A percentile compares a stretch with the other conserved stretches of the same genome.
Conservation (phyloP, 2,329 filamentous ascomycete genomes). For the Helicocarpus griseus region DNA sequence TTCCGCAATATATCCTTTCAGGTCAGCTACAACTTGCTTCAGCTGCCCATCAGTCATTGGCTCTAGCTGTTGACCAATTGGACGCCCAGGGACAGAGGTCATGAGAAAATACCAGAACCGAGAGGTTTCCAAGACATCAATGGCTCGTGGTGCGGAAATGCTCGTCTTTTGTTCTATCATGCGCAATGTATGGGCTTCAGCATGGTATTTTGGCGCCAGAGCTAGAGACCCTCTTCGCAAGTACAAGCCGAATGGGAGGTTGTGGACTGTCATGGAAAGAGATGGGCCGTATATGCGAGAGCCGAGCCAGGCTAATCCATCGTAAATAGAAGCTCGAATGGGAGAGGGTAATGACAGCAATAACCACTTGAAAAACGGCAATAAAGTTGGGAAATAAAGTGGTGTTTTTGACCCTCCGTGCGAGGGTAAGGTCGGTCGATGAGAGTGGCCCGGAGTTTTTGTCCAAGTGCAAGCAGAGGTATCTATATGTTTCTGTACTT, state of each 20-base stretch:
- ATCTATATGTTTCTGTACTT: slow-evolving; percentile 2
- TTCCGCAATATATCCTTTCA: slow-evolving; percentile 9
- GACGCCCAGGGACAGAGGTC: slow-evolving; percentile 12
- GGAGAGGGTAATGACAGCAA: slow-evolving; percentile 2
- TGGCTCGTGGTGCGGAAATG: slow-evolving; percentile 8
- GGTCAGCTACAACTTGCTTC: slow-evolving; percentile 7
- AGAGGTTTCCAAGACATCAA: slow-evolving; percentile 8
- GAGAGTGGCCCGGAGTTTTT: no score
- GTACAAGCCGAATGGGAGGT: slow-evolving; percentile 13
- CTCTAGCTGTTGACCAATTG: slow-evolving; percentile 8
- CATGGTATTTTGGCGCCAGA: slow-evolving; percentile 5
- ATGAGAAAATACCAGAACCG: slow-evolving; percentile 10
- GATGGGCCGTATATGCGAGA: slow-evolving; percentile 7
- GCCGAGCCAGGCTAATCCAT: slow-evolving; percentile 6
- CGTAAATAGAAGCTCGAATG: slow-evolving; percentile 7
- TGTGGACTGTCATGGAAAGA: slow-evolving; percentile 10
- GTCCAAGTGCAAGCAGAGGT: no score
- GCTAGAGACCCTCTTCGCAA: slow-evolving; percentile 7
- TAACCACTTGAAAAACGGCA: not conserved
- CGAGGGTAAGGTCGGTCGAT: no score
- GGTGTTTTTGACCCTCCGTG: not conserved
- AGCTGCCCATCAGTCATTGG: slow-evolving; percentile 12
- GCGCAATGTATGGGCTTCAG: slow-evolving; percentile 8
- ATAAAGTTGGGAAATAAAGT: not conserved
- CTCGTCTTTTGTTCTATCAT: slow-evolving; percentile 8